Conservation (phyloP, 1,284 basidiomycete species). For the Fomitopsis schrenkii region DNA sequence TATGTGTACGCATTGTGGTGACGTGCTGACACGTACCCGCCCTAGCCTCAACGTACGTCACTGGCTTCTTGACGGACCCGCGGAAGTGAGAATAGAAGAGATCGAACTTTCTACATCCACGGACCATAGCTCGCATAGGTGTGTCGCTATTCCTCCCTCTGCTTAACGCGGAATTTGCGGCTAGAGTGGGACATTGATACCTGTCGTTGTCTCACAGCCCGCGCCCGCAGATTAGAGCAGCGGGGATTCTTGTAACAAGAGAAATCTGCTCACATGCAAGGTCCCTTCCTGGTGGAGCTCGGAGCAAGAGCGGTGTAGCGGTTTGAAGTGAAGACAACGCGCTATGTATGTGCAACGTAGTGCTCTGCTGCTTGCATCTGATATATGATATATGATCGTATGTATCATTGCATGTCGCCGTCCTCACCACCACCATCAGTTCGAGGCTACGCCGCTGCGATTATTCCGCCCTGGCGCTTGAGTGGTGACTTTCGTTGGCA, state of each 20-base stretch:
- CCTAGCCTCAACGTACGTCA: background rate
- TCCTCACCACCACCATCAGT: too few relatives aligned
- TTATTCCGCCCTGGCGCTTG: too few relatives aligned
- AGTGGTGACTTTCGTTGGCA: too few relatives aligned
- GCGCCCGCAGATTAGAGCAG: background rate
- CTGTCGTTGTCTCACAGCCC: background rate
- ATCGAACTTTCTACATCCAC: background rate
- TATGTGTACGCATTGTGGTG: background rate
- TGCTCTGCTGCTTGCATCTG: too few relatives aligned
- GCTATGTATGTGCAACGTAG: too few relatives aligned
- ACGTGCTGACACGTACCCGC: background rate
- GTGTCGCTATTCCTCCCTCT: background rate
- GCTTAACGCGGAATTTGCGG: background rate
- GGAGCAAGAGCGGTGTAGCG: background rate
- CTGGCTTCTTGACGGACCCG: background rate
- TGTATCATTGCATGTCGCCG: too few relatives aligned
- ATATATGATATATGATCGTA: too few relatives aligned
- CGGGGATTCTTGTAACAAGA: background rate
- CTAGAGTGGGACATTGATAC: background rate
- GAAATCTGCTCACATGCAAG: background rate
- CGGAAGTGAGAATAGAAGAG: background rate
- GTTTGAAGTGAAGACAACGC: too few relatives aligned
- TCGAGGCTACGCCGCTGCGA: too few relatives aligned
- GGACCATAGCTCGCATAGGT: background rate
- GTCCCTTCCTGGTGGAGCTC: background rate